Evolutionary conservation across 139 green algal genomes (phyloP).

Genomic region (Yamagishiella unicocca): DNA sequence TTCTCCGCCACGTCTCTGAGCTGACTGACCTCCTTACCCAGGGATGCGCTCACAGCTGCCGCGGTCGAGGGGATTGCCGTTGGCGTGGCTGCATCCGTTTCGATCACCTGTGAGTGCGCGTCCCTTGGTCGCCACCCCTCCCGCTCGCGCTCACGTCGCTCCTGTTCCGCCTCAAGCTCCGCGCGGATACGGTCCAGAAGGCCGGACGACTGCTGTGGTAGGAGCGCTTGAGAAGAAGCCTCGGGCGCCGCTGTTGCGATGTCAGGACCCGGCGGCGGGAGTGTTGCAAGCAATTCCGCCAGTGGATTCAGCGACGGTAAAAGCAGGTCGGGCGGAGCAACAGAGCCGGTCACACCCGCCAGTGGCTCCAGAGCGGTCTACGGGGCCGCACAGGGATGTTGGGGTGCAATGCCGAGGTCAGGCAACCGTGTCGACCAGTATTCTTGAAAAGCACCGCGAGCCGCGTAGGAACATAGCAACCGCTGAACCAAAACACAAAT

Average conservation of each 20-base stretch:
- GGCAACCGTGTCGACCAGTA: too few relatives aligned
- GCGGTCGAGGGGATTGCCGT: too few relatives aligned
- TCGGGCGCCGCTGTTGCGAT: not conserved
- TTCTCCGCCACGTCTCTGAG: too few relatives aligned
- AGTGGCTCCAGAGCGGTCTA: constrained; percentile 1
- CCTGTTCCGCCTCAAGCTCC: constrained; percentile 19
- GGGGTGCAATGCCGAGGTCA: too few relatives aligned
- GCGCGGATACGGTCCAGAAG: not conserved
- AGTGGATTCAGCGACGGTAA: not conserved
- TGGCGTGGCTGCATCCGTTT: too few relatives aligned
- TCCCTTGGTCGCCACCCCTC: not conserved
- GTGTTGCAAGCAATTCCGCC: not conserved
- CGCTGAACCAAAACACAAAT: too few relatives aligned
- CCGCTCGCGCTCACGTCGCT: not conserved
- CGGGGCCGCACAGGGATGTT: not conserved
- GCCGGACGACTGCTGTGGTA: constrained; percentile 1
- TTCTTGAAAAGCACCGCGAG: too few relatives aligned
- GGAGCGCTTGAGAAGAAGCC: not conserved
- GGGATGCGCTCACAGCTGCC: too few relatives aligned
- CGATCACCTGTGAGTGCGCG: too few relatives aligned
- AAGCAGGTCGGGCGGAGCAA: constrained; percentile 27
- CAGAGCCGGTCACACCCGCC: not conserved
- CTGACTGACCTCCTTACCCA: too few relatives aligned
- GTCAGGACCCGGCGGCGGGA: constrained; percentile 14
- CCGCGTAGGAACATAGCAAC: too few relatives aligned